Conservation (phyloP, 768 basidiomycete genomes). For the Boletus huronensis region DNA sequence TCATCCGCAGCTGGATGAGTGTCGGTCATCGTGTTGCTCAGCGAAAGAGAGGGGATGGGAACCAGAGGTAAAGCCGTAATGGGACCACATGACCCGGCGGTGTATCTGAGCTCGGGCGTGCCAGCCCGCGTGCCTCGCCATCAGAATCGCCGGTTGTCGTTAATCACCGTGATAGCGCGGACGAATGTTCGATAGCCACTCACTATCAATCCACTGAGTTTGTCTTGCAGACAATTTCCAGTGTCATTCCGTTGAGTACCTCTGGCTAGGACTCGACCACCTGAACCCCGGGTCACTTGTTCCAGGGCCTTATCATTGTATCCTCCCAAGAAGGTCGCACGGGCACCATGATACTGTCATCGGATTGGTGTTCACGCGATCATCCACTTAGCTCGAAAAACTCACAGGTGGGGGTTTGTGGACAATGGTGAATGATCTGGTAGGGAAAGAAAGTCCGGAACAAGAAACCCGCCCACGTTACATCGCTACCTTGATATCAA, state of each 20-base stretch:
- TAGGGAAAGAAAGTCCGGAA: background rate
- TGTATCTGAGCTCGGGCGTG: background rate
- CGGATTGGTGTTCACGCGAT: background rate
- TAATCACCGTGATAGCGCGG: constrained; percentile 2
- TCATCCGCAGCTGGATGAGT: background rate
- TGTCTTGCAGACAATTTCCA: too few species aligned
- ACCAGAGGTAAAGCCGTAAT: constrained; percentile 1
- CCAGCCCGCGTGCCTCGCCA: background rate
- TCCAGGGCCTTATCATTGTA: background rate
- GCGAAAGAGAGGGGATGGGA: background rate
- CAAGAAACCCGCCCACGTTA: background rate
- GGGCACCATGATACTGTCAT: background rate
- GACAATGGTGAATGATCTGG: too few species aligned
- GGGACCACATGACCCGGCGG: background rate
- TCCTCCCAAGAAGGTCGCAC: background rate
- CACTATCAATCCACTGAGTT: background rate
- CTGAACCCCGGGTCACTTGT: background rate
- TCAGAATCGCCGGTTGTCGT: background rate
- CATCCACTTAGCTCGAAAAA: background rate
- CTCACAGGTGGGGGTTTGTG: too few species aligned
- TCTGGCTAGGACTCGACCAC: background rate
- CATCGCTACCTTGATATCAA: background rate
- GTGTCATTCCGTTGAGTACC: background rate
- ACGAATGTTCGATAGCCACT: background rate
- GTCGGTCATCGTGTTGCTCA: constrained; percentile 18